Evolutionary conservation across 2,329 filamentous ascomycete species (phyloP).

Genomic region (Purpureocillium lavendulum): DNA sequence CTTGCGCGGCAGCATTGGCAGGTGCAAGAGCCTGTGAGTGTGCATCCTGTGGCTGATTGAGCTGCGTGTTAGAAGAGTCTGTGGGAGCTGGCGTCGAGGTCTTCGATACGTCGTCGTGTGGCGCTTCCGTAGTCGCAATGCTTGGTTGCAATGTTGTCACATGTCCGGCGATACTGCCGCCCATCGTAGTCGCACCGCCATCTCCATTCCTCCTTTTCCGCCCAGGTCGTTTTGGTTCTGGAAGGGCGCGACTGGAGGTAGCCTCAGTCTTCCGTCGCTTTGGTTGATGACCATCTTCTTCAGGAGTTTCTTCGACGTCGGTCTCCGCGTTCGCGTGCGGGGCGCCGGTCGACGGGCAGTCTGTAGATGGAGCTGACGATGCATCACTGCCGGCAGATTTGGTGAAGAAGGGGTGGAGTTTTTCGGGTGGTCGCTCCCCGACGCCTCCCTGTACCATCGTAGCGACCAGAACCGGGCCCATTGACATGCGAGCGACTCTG

Average conservation of each 20-base stretch:
- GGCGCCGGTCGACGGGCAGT: conserved; percentile 1
- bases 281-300: conserved; percentile 16
- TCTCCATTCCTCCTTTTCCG: conserved; percentile 13
- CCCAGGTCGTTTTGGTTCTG: conserved; percentile 17
- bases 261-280: too few species aligned
- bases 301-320: conserved; percentile 15
- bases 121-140: too few species aligned
- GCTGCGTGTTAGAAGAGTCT: conserved; percentile 5
- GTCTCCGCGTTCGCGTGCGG: neutral
- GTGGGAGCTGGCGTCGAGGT: conserved; percentile 9
- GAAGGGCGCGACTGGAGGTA: too few species aligned
- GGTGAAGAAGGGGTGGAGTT: conserved; percentile 49
- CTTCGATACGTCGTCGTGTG: too few species aligned
- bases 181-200: conserved; percentile 5
- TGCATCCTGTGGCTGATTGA: conserved; percentile 1
- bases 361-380: conserved; percentile 2
- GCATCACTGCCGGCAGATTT: conserved; percentile 12
- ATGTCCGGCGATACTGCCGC: conserved; percentile 8
- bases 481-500: conserved; percentile 17
- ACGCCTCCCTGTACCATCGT: conserved; percentile 35
- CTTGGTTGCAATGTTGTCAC: conserved; percentile 4
- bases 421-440: conserved; percentile 28
- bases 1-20: too few species aligned
- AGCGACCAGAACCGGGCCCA: conserved; percentile 33
- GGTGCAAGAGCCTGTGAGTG: too few species aligned